Percentiles rank a stretch among this genome's conserved stretches.
phyloP scores from a whole-genome alignment of 129 eudicot genomes.

The Gnaphalium uliginosum region DNA sequence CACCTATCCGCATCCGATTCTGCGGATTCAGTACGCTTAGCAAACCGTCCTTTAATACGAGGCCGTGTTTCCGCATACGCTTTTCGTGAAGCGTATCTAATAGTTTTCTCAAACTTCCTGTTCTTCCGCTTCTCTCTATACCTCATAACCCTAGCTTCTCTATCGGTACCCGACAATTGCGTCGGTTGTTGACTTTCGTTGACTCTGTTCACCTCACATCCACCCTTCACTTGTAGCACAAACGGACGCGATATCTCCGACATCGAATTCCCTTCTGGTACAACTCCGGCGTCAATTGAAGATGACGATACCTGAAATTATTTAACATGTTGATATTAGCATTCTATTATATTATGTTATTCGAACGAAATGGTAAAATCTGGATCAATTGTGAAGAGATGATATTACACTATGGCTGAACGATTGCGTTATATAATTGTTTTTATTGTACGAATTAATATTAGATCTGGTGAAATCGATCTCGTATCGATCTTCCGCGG shows the following conservation, averaged over 20 bases:
- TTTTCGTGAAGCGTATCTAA: conserved; percentile 84
- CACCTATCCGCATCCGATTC: conserved; percentile 47
- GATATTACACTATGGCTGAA: conserved; percentile 62
- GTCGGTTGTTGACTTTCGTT: conserved; percentile 26
- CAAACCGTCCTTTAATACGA: conserved; percentile 82
- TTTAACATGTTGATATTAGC: not conserved
- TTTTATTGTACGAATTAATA: conserved; percentile 42
- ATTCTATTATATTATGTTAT: conserved; percentile 1
- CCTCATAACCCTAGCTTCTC: conserved; percentile 86
- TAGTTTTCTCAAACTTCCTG: conserved; percentile 81
- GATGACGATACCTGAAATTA: conserved; percentile 73
- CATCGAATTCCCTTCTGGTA: conserved; percentile 67
- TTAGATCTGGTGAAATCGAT: conserved; percentile 71
- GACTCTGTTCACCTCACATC: conserved; percentile 29
- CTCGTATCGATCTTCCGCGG: conserved; percentile 33
- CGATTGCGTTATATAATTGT: conserved; percentile 44
- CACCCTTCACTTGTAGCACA: conserved; percentile 24
- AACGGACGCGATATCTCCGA: conserved; percentile 68
- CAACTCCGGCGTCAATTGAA: conserved; percentile 73
- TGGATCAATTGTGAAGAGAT: not conserved
- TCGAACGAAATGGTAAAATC: not conserved
- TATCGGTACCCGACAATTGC: conserved; percentile 44
- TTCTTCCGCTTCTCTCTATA: conserved; percentile 88
- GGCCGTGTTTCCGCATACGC: conserved; percentile 91
- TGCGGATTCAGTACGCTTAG: conserved; percentile 48